Evolutionary conservation across 2,329 filamentous ascomycete species (phyloP).

Genomic region (Colletotrichum liriopes): DNA sequence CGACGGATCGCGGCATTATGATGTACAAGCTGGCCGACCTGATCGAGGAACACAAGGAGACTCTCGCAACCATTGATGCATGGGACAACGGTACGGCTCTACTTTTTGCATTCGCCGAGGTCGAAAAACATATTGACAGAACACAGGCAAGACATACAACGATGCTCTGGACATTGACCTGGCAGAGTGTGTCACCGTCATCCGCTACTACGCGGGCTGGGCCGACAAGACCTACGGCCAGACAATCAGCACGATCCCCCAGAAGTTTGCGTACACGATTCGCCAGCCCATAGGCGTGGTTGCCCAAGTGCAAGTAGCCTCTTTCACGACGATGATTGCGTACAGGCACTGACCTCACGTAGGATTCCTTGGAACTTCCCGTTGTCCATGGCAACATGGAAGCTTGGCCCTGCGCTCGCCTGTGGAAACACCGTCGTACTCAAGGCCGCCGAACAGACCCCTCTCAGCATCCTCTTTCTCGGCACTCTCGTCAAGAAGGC

Average conservation of each 20-base stretch:
- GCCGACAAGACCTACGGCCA: slow-evolving; percentile 86
- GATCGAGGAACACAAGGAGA: slow-evolving; percentile 73
- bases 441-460: slow-evolving; percentile 79
- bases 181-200: slow-evolving; percentile 59
- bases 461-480: slow-evolving; percentile 75
- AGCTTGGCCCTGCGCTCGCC: slow-evolving; percentile 80
- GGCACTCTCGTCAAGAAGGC: slow-evolving; percentile 79
- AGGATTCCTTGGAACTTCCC: slow-evolving; percentile 83
- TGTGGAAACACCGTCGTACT: slow-evolving; percentile 76
- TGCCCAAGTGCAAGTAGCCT: slow-evolving; percentile 68
- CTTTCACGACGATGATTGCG: background rate
- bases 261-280: slow-evolving; percentile 83
- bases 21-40: slow-evolving; percentile 81
- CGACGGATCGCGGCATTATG: slow-evolving; percentile 77
- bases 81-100: slow-evolving; percentile 71
- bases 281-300: slow-evolving; percentile 84
- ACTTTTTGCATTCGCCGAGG: no score
- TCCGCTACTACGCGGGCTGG: slow-evolving; percentile 84
- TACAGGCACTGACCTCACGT: background rate
- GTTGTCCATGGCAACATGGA: slow-evolving; percentile 69
- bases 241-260: slow-evolving; percentile 78
- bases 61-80: slow-evolving; percentile 73
- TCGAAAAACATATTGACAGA: background rate
- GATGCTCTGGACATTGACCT: slow-evolving; percentile 78
- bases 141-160: slow-evolving; percentile 71